Conservation (phyloP, 148 eudicot genomes). For the Arctostaphylos glauca region DNA sequence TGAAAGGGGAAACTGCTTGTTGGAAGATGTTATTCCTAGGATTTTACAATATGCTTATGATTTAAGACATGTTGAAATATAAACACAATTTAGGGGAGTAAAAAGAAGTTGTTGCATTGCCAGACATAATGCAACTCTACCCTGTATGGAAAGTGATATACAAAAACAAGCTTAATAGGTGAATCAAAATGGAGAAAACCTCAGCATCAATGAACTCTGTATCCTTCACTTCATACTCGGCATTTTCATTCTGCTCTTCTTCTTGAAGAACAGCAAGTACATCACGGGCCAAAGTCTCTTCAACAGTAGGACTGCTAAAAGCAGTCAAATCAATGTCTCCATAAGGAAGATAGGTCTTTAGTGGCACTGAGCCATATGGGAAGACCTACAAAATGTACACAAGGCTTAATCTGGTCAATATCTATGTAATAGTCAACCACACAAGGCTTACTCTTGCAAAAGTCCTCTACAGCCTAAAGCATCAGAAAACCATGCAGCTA, state of each 20-base stretch:
- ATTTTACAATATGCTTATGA: neutral
- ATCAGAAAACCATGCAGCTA: neutral
- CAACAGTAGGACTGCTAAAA: conserved; percentile 31
- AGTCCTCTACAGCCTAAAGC: neutral
- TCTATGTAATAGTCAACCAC: neutral
- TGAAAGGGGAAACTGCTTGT: neutral
- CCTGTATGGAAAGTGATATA: neutral
- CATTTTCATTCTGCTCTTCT: conserved; percentile 45
- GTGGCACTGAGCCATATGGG: conserved; percentile 67
- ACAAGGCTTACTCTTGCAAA: neutral
- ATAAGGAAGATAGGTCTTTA: conserved; percentile 63
- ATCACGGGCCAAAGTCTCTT: conserved; percentile 41
- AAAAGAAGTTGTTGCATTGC: neutral
- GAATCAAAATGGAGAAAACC: conserved; percentile 29
- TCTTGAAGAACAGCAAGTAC: conserved; percentile 45
- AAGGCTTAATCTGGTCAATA: neutral
- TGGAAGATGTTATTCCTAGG: neutral
- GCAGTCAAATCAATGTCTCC: conserved; percentile 67
- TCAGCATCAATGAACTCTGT: conserved; percentile 65
- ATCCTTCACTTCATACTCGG: conserved; percentile 56
- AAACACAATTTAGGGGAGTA: neutral
- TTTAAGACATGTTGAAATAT: neutral
- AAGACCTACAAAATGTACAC: conserved; percentile 36
- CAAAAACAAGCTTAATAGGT: neutral
- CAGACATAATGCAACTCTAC: neutral